Percentiles rank a stretch among this genome's conserved stretches.
Evolutionary conservation across 1,139 yeast genomes (phyloP).

Genomic region (Suzukiozyma palmioleophila): DNA sequence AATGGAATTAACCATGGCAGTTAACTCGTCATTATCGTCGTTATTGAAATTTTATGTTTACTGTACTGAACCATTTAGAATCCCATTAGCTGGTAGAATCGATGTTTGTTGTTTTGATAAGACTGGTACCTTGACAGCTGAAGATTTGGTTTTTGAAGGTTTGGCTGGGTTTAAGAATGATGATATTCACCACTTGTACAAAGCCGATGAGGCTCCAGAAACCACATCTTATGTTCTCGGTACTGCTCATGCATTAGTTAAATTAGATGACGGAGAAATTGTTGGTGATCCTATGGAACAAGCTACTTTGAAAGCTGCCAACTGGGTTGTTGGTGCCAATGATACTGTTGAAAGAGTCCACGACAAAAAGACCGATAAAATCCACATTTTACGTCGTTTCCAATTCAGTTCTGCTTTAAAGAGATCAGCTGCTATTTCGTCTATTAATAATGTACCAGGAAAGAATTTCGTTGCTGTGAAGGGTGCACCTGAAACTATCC

Average conservation of each 20-base stretch:
- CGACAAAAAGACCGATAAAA: constrained; percentile 45
- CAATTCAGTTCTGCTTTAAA: constrained; percentile 95
- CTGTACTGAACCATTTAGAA: constrained; percentile 98
- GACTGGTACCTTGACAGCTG: constrained; percentile 97
- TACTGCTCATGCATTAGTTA: constrained; percentile 93
- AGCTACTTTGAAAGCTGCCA: constrained; percentile 84
- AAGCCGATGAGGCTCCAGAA: constrained; percentile 57
- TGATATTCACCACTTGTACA: constrained; percentile 53
- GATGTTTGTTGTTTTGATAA: constrained; percentile 98
- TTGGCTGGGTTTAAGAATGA: constrained; percentile 71
- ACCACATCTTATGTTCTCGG: constrained; percentile 77
- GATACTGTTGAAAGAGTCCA: constrained; percentile 54
- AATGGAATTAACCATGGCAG: constrained; percentile 98
- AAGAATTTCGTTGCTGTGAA: constrained; percentile 81
- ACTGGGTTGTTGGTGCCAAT: constrained; percentile 77
- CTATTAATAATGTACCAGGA: constrained; percentile 43
- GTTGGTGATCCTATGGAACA: constrained; percentile 99
- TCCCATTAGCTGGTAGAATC: constrained; percentile 95
- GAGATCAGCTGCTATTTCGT: constrained; percentile 90
- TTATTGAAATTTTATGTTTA: constrained; percentile 82
- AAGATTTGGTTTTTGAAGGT: constrained; percentile 94
- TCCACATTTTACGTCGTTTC: constrained; percentile 85
- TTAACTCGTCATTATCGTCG: constrained; percentile 84
- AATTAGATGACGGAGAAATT: constrained; percentile 90
- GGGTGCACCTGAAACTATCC: constrained; percentile 99